Evolutionary conservation across 179 eudicot species (phyloP).

Genomic region (Monotropa hypopitys): DNA sequence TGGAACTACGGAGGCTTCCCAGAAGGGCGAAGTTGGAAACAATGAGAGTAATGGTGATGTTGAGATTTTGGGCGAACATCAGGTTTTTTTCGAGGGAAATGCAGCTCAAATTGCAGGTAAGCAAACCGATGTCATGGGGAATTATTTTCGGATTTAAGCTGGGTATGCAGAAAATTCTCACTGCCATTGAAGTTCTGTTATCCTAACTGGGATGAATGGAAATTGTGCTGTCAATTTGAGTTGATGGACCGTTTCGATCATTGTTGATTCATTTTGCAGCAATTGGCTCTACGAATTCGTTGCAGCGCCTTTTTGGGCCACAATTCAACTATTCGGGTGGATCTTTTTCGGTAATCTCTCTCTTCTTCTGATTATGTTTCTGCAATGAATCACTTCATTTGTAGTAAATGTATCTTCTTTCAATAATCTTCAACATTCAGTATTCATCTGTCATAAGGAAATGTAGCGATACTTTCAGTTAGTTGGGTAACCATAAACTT

Average conservation of each 20-base stretch:
- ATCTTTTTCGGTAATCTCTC: neutral
- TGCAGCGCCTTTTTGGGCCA: neutral
- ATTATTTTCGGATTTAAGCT: neutral
- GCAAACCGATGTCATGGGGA: neutral
- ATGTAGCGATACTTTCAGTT: neutral
- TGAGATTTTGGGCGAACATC: neutral
- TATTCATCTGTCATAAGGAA: neutral
- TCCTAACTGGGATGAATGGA: neutral
- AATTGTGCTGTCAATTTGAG: slow-evolving; percentile 1
- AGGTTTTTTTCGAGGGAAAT: slow-evolving; percentile 3
- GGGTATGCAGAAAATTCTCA: neutral
- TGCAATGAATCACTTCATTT: neutral
- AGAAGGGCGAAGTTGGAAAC: slow-evolving; percentile 8
- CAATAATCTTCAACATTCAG: neutral
- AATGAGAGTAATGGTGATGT: neutral
- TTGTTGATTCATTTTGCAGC: neutral
- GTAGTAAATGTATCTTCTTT: neutral
- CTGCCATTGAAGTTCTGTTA: neutral
- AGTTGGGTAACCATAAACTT: neutral
- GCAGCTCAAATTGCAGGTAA: slow-evolving; percentile 1
- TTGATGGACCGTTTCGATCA: neutral
- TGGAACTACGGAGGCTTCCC: slow-evolving; percentile 6
- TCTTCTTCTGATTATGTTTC: neutral
- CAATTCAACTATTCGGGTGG: neutral
- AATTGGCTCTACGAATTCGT: neutral